Conservation (phyloP, 768 basidiomycete species). For the Lanmaoa rubissima region DNA sequence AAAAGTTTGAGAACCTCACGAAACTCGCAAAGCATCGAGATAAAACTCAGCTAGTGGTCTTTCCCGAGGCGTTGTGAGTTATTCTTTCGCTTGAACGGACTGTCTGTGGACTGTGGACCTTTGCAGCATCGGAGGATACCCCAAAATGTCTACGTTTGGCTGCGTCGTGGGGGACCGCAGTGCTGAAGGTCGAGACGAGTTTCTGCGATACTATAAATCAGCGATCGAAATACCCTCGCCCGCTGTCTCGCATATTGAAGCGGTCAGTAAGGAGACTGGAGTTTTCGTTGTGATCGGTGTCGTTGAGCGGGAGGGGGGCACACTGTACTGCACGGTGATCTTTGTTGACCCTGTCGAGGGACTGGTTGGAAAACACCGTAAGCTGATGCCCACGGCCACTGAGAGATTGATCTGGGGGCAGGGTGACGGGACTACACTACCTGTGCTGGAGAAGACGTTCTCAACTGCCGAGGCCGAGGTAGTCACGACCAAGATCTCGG, state of each 20-base stretch:
- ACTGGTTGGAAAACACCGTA: slow-evolving; percentile 60
- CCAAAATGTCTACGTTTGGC: slow-evolving; percentile 49
- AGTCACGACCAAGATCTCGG: slow-evolving; percentile 48
- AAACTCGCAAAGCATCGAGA: slow-evolving; percentile 47
- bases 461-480: slow-evolving; percentile 16
- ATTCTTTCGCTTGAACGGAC: background rate
- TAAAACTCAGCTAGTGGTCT: slow-evolving; percentile 47
- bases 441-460: slow-evolving; percentile 46
- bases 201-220: slow-evolving; percentile 48
- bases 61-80: slow-evolving; percentile 58
- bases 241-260: slow-evolving; percentile 45
- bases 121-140: slow-evolving; percentile 56
- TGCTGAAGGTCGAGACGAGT: slow-evolving; percentile 56
- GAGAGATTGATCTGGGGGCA: slow-evolving; percentile 65
- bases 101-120: background rate
- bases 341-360: slow-evolving; percentile 55
- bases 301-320: slow-evolving; percentile 57
- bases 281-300: slow-evolving; percentile 61
- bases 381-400: slow-evolving; percentile 58
- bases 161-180: slow-evolving; percentile 48
- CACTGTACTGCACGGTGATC: slow-evolving; percentile 59
- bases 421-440: slow-evolving; percentile 54
- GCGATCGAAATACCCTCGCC: slow-evolving; percentile 59
- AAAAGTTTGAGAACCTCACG: slow-evolving; percentile 48
- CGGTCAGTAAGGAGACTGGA: slow-evolving; percentile 44